These are phyloP conservation scores for Gautieria morchelliformis DNA, from an alignment of 768 basidiomycete species.

Conservation along the genomic window DNA sequence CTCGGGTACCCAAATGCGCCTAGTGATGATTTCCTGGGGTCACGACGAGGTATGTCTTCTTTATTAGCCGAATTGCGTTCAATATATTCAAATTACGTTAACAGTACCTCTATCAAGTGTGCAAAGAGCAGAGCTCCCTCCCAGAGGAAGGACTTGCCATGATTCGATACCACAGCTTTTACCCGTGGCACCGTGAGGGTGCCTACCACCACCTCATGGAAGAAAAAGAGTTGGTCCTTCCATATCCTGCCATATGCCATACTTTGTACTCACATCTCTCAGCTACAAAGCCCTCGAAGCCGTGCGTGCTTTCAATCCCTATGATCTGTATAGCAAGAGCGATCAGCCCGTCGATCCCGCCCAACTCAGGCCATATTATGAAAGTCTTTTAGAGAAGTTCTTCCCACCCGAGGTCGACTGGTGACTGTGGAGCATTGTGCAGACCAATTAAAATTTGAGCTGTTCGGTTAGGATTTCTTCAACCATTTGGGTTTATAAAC, in stretches of 20 bases:
- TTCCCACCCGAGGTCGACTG: slow-evolving; percentile 78
- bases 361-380: slow-evolving; percentile 74
- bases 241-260: not conserved
- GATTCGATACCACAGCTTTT: slow-evolving; percentile 94
- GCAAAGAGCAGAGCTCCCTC: slow-evolving; percentile 73
- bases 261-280: not conserved
- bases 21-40: slow-evolving; percentile 81
- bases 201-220: slow-evolving; percentile 76
- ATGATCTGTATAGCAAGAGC: slow-evolving; percentile 88
- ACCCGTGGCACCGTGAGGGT: slow-evolving; percentile 89
- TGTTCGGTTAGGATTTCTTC: too few species aligned
- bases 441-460: too few species aligned
- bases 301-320: slow-evolving; percentile 84
- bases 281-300: slow-evolving; percentile 58
- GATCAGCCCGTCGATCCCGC: slow-evolving; percentile 56
- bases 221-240: slow-evolving; percentile 33
- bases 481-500: too few species aligned
- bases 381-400: slow-evolving; percentile 71
- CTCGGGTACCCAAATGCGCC: not conserved
- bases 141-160: slow-evolving; percentile 79
- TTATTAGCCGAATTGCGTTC: slow-evolving; percentile 2
- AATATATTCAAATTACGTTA: not conserved
- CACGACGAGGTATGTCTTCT: slow-evolving; percentile 66
- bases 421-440: slow-evolving; percentile 32
- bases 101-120: slow-evolving; percentile 75